Conservation (phyloP, 129 eudicot species). For the Pittosporum tobira region DNA sequence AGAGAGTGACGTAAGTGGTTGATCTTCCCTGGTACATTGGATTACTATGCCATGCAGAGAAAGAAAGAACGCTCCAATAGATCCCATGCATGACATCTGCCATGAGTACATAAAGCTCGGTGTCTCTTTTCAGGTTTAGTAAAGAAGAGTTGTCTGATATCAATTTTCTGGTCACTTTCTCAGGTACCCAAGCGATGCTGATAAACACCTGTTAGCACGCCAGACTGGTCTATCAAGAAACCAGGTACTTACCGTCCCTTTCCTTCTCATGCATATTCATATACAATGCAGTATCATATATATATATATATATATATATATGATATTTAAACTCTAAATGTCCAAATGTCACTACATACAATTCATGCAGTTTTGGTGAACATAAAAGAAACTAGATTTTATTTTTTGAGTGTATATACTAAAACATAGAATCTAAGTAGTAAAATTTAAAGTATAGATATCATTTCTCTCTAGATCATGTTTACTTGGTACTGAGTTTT, state of each 20-base stretch:
- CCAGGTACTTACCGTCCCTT: conserved; percentile 37
- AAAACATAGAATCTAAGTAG: too few species aligned
- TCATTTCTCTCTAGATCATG: too few species aligned
- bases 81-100: too few species aligned
- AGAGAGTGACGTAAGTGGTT: neutral
- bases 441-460: too few species aligned
- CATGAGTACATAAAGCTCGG: neutral
- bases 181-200: conserved; percentile 99
- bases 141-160: conserved; percentile 20
- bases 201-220: conserved; percentile 82
- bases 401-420: too few species aligned
- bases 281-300: neutral
- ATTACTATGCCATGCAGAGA: conserved; percentile 5
- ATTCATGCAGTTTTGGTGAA: too few species aligned
- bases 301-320: neutral
- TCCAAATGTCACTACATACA: too few species aligned
- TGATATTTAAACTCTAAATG: too few species aligned
- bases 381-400: too few species aligned
- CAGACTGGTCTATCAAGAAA: conserved; percentile 89
- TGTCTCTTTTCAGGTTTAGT: conserved; percentile 7
- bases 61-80: too few species aligned
- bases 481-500: neutral
- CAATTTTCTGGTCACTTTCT: conserved; percentile 38
- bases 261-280: neutral
- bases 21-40: neutral